These are phyloP conservation scores for Xerocomus amazonicus DNA, from an alignment of 1,284 basidiomycete genomes.

Conservation along the genomic window DNA sequence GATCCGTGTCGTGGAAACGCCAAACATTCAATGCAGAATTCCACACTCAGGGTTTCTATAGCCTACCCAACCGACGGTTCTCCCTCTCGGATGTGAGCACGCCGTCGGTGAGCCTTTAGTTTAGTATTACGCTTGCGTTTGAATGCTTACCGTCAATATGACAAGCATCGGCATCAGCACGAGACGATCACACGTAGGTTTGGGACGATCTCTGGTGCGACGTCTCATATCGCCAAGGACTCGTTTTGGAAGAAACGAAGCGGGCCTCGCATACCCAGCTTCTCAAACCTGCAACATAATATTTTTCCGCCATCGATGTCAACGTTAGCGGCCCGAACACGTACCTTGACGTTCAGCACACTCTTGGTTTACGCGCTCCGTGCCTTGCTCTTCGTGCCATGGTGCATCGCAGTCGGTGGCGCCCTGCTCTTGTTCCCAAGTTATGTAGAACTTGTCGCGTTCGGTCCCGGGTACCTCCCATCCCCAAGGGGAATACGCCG, in stretches of 20 bases:
- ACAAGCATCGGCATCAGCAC: background rate
- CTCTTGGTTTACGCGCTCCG: conserved; percentile 11
- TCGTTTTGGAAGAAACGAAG: conserved; percentile 10
- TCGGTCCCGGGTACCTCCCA: conserved; percentile 38
- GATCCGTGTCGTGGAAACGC: background rate
- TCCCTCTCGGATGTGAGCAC: conserved; percentile 25
- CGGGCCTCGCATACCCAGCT: conserved; percentile 13
- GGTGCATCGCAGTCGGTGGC: conserved; percentile 46
- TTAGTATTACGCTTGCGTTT: background rate
- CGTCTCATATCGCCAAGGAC: conserved; percentile 5
- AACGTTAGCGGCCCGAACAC: background rate
- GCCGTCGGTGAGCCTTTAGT: conserved; percentile 10
- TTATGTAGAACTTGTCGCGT: conserved; percentile 38
- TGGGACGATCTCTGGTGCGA: conserved; percentile 27
- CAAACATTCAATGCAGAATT: background rate
- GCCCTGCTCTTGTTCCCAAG: conserved; percentile 40
- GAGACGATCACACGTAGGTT: conserved; percentile 19
- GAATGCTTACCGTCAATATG: conserved; percentile 1
- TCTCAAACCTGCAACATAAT: conserved; percentile 1
- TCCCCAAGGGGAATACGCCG: conserved; percentile 38
- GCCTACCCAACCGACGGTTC: conserved; percentile 28
- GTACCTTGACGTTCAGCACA: background rate
- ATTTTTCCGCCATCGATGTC: background rate
- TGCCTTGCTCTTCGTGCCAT: conserved; percentile 42
- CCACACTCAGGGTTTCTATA: conserved; percentile 23